Conservation (phyloP, 208 protist species). For the Angomonas desouzai region DNA sequence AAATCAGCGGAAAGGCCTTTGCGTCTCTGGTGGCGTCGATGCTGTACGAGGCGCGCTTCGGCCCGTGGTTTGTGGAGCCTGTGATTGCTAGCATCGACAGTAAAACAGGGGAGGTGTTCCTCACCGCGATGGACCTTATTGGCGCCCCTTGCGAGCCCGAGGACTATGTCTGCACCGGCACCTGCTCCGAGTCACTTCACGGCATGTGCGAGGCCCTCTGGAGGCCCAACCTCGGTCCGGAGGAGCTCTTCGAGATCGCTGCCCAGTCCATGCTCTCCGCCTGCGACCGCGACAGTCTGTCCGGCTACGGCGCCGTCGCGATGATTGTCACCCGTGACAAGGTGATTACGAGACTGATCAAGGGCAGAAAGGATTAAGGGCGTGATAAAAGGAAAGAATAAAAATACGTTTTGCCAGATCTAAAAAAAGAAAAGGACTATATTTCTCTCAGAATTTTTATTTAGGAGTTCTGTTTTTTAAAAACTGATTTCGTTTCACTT, state of each 20-base stretch:
- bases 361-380: slow-evolving; percentile 84
- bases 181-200: slow-evolving; percentile 94
- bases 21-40: slow-evolving; percentile 77
- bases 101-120: slow-evolving; percentile 92
- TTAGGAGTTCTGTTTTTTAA: slow-evolving; percentile 1
- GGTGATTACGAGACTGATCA: slow-evolving; percentile 80
- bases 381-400: not conserved
- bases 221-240: slow-evolving; percentile 89
- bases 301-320: slow-evolving; percentile 96
- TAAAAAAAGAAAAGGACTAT: not conserved
- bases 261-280: slow-evolving; percentile 94
- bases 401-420: too few species aligned
- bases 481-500: not conserved
- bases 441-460: slow-evolving; percentile 10
- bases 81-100: slow-evolving; percentile 97
- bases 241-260: slow-evolving; percentile 97
- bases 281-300: slow-evolving; percentile 96
- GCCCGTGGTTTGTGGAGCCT: slow-evolving; percentile 98
- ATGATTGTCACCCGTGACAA: slow-evolving; percentile 85
- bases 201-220: slow-evolving; percentile 98
- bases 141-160: slow-evolving; percentile 92
- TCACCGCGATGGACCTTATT: slow-evolving; percentile 96
- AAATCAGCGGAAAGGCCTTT: slow-evolving; percentile 86
- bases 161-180: slow-evolving; percentile 97
- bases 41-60: slow-evolving; percentile 95